Percentiles rank a stretch among this genome's conserved stretches.
phyloP scores from a whole-genome alignment of 495 filamentous ascomycete genomes.

The Lasiosphaeria miniovina region DNA sequence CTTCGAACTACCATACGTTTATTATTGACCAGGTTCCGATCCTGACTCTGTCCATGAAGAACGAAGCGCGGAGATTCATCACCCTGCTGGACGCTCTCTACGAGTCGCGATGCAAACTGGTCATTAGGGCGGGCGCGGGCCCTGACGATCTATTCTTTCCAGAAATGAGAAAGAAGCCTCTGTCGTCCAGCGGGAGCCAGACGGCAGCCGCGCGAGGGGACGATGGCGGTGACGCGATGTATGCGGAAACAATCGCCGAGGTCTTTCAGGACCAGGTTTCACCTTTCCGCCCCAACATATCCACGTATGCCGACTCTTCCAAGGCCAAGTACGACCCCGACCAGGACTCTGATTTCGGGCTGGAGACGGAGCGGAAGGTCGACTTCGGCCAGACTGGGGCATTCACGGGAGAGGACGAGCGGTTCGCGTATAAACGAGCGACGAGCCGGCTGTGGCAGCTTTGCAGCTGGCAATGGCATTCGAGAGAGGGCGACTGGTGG shows the following conservation, averaged over 20 bases:
- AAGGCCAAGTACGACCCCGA: slow-evolving; percentile 44
- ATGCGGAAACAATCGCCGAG: slow-evolving; percentile 67
- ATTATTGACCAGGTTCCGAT: slow-evolving; percentile 60
- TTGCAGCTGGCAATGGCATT: slow-evolving; percentile 63
- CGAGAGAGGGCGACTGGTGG: slow-evolving; percentile 58
- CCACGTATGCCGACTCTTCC: slow-evolving; percentile 45
- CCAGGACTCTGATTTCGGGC: slow-evolving; percentile 46
- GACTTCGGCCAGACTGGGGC: slow-evolving; percentile 56
- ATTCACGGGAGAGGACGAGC: slow-evolving; percentile 71
- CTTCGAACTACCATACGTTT: slow-evolving; percentile 66
- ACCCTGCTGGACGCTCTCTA: slow-evolving; percentile 70
- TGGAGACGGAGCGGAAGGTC: slow-evolving; percentile 28
- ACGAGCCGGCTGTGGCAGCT: slow-evolving; percentile 68
- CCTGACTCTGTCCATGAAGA: slow-evolving; percentile 57
- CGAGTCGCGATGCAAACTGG: slow-evolving; percentile 63
- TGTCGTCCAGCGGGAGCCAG: not conserved
- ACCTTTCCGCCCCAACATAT: slow-evolving; percentile 71
- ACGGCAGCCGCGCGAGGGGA: not conserved
- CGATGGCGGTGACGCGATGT: slow-evolving; percentile 48
- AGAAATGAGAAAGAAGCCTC: slow-evolving; percentile 33
- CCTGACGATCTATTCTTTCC: slow-evolving; percentile 72
- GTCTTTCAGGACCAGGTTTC: slow-evolving; percentile 66
- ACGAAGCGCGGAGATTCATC: slow-evolving; percentile 69
- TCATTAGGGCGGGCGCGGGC: slow-evolving; percentile 53
- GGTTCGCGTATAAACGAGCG: slow-evolving; percentile 68